Evolutionary conservation across 352 stramenopile genomes (phyloP).

Genomic region (Globisporangium echinulatum): DNA sequence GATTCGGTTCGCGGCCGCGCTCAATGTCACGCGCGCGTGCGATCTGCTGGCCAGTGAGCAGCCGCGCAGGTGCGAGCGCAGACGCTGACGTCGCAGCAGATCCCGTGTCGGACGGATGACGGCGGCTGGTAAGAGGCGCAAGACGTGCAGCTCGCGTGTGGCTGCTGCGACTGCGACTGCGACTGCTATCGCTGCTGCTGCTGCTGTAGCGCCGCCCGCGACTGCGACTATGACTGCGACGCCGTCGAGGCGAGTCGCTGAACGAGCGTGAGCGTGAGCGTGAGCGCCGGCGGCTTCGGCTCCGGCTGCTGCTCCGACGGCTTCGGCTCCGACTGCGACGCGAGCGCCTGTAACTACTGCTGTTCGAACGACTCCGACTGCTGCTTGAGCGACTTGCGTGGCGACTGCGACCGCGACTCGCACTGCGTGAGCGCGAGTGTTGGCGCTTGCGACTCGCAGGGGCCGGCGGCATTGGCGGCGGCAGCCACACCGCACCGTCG

Average conservation of each 20-base stretch:
- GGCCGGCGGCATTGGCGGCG: constrained; percentile 25
- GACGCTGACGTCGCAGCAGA: background rate
- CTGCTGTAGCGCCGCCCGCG: constrained; percentile 14
- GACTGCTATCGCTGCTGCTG: constrained; percentile 4
- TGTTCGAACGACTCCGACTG: constrained; percentile 15
- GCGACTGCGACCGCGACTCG: constrained; percentile 13
- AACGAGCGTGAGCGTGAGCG: background rate
- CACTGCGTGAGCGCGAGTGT: constrained; percentile 6
- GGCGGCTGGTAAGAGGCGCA: background rate
- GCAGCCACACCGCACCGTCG: constrained; percentile 53
- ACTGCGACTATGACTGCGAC: constrained; percentile 18
- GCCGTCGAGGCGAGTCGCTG: too few species aligned
- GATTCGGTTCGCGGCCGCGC: constrained; percentile 44
- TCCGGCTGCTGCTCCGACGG: constrained; percentile 9
- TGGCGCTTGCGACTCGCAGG: constrained; percentile 7
- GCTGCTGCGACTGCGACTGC: background rate
- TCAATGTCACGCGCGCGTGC: constrained; percentile 60
- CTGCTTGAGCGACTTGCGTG: constrained; percentile 30
- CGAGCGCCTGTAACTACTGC: background rate
- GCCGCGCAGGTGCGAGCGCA: constrained; percentile 4
- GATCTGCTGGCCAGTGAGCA: constrained; percentile 72
- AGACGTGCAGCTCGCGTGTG: background rate
- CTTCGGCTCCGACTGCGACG: constrained; percentile 15
- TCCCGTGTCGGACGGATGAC: too few species aligned
- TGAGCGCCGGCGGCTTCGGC: background rate